Percentiles rank a stretch among this genome's conserved stretches.
phyloP scores from a whole-genome alignment of 768 basidiomycete genomes.

The Rossbeevera mucosa region DNA sequence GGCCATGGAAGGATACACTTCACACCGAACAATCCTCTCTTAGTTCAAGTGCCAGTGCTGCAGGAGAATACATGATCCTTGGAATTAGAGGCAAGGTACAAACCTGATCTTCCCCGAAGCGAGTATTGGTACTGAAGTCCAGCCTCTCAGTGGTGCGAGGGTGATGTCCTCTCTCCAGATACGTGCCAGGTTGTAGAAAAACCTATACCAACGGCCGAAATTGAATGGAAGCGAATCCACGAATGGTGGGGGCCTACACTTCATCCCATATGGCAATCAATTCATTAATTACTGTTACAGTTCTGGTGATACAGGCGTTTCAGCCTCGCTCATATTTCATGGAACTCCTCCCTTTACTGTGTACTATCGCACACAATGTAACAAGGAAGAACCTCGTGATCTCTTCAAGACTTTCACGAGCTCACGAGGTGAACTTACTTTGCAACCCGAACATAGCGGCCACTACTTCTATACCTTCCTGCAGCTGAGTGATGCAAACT shows the following conservation, averaged over 20 bases:
- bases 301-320: slow-evolving; percentile 89
- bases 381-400: slow-evolving; percentile 61
- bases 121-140: slow-evolving; percentile 1
- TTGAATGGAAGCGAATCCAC: slow-evolving; percentile 84
- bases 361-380: slow-evolving; percentile 68
- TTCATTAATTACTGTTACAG: slow-evolving; percentile 33
- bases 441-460: slow-evolving; percentile 87
- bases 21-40: slow-evolving; percentile 47
- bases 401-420: slow-evolving; percentile 54
- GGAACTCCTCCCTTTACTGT: slow-evolving; percentile 89
- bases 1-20: slow-evolving; percentile 62
- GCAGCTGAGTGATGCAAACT: slow-evolving; percentile 78
- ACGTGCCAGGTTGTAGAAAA: slow-evolving; percentile 71
- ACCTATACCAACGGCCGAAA: slow-evolving; percentile 76
- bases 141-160: slow-evolving; percentile 59
- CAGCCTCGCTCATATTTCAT: slow-evolving; percentile 78
- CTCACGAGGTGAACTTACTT: slow-evolving; percentile 75
- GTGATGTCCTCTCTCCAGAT: slow-evolving; percentile 81
- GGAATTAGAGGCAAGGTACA: slow-evolving; percentile 65
- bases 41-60: slow-evolving; percentile 47
- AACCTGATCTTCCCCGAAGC: neutral
- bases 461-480: slow-evolving; percentile 82
- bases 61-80: slow-evolving; percentile 75
- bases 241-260: slow-evolving; percentile 60
- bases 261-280: slow-evolving; percentile 5